Percentiles rank a stretch among this genome's conserved stretches.
Evolutionary conservation across 768 basidiomycete species (phyloP).

Genomic region (Hydnomerulius pinastri): DNA sequence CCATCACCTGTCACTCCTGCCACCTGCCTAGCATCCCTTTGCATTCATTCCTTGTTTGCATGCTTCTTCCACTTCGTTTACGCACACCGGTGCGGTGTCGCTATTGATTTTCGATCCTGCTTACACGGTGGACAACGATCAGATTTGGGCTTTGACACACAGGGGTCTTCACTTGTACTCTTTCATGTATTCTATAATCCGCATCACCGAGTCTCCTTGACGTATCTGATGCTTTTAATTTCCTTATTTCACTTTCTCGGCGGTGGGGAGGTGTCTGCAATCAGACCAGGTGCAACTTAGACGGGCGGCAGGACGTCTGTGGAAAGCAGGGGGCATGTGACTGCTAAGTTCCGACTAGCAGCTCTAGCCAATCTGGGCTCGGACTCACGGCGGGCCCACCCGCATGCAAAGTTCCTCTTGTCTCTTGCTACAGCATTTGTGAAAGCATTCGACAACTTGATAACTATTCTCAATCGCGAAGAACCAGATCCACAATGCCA

Average conservation of each 20-base stretch:
- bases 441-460: background rate
- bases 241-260: background rate
- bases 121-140: background rate
- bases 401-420: too few relatives aligned
- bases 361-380: too few relatives aligned
- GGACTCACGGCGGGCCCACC: too few relatives aligned
- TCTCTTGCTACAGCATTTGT: too few relatives aligned
- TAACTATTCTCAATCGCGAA: background rate
- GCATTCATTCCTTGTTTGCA: background rate
- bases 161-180: background rate
- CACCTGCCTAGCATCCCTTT: too few relatives aligned
- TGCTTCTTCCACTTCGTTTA: background rate
- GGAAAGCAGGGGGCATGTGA: too few relatives aligned
- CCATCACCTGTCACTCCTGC: too few relatives aligned
- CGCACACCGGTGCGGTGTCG: background rate
- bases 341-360: too few relatives aligned
- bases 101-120: background rate
- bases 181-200: background rate
- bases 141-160: background rate
- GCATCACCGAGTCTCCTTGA: background rate
- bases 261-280: background rate
- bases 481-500: conserved; percentile 21
- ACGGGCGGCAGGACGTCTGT: background rate
- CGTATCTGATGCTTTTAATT: background rate
- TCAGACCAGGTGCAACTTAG: too few relatives aligned